Base-by-base conservation (phyloP, 139 green algal species). In the Dunaliella primolecta region DNA sequence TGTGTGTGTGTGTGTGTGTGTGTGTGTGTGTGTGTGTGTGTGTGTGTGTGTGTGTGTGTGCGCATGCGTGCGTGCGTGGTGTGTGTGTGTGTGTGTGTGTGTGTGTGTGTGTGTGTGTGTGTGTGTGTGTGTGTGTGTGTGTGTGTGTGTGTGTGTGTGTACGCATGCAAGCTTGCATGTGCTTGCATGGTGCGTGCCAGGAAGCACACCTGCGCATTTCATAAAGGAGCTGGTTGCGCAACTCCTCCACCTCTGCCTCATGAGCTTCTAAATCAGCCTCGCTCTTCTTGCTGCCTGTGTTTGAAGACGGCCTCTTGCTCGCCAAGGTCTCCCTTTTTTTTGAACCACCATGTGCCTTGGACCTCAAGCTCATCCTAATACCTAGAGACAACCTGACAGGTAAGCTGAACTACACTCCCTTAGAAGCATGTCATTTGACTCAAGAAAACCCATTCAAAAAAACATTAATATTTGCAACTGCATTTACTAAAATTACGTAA, bases 131-230 rank as follows among this genome's bases (percentile, higher is more conserved):
- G 46, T 64, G 46, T 64, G 46, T 64, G 46, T 64, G 46, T 64
- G 46, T 64, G 46, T 64, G 46, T 25, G 46, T 25, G 46, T 64
- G 46, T 64, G 46, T 64, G 46, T 15, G 46, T 64, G 7, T 64
- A 15, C 46, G 15, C 46, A 15, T 15, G 46, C 46, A 15, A 7
- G 46, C 46, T 64, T 15, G 7, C 46, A 64, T 15, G 15, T 15
- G 46, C 46, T 64, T 64, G 46, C 46, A 64, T 34, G 0, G 57
- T 80, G 21, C 85, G 33, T 34, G 77, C 82, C 76, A 88, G 56
- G 46, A 15, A 7, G 15, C 15, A 25, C 46, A 64, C 46, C 46
- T 64, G 46, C 46, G 46, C 46, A 64, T 64, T 15, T 64, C 46
- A 64, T 25, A 7, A 15, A 15, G 7, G 7, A 64, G 46, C 46